These are phyloP conservation scores for Blepharisma japonicum DNA, from an alignment of 73 alveolate species.

Conservation along the genomic window DNA sequence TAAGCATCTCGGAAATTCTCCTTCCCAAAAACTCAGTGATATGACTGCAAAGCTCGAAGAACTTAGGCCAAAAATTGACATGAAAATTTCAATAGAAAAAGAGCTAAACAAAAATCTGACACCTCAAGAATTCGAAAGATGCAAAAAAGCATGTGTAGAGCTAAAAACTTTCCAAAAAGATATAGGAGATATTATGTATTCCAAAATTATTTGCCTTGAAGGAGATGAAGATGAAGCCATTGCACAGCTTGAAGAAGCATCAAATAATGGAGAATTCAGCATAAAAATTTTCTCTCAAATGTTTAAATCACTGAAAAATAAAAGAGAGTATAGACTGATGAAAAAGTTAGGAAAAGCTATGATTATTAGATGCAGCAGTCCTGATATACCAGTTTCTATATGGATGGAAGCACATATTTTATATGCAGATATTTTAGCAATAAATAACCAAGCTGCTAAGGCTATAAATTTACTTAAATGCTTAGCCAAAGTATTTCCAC, in stretches of 20 bases:
- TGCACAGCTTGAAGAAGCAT: too few relatives aligned
- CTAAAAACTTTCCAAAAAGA: background rate
- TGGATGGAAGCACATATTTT: conserved; percentile 21
- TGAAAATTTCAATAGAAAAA: background rate
- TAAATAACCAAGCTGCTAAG: background rate
- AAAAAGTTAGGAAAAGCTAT: background rate
- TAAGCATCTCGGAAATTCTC: background rate
- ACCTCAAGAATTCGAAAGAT: background rate
- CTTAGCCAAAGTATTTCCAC: conserved; percentile 1
- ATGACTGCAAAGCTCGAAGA: background rate
- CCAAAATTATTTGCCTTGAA: background rate
- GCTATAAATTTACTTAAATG: conserved; percentile 6
- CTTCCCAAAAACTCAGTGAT: background rate
- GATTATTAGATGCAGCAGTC: conserved; percentile 20
- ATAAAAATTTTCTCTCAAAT: background rate
- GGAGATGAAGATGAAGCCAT: conserved; percentile 15
- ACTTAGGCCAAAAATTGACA: background rate
- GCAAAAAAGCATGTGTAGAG: conserved; percentile 4
- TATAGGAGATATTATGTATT: background rate
- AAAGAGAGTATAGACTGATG: conserved; percentile 8
- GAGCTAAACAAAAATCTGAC: background rate
- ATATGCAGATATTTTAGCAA: background rate
- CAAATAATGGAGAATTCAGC: too few relatives aligned
- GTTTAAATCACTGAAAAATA: background rate
- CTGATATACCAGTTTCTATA: background rate